phyloP scores from a whole-genome alignment of 108 stramenopile genomes.

The Nannochloropsis gaditana region DNA sequence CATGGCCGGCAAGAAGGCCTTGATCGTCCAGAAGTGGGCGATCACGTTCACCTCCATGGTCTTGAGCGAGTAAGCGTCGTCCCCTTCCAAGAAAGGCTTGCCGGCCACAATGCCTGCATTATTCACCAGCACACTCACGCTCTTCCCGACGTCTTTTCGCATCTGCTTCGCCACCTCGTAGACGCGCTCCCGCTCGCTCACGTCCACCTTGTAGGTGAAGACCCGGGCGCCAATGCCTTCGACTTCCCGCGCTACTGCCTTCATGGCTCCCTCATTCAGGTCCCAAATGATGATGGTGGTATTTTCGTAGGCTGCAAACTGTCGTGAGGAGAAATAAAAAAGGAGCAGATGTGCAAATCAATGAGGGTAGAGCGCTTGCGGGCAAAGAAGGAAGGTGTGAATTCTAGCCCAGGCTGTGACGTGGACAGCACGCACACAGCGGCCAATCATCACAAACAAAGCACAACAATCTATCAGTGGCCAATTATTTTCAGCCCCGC shows the following conservation, averaged over 20 bases:
- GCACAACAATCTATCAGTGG: no score
- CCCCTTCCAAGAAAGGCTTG: conserved; percentile 44
- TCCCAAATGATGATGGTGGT: not conserved
- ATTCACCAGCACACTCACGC: conserved; percentile 40
- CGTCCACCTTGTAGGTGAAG: conserved; percentile 36
- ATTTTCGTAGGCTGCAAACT: not conserved
- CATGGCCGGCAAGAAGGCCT: conserved; percentile 51
- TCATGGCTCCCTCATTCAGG: not conserved
- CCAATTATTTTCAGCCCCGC: conserved; percentile 22
- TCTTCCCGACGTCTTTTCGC: not conserved
- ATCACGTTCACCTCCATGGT: conserved; percentile 48
- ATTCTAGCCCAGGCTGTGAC: no score
- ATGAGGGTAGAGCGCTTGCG: no score
- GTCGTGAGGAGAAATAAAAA: not conserved
- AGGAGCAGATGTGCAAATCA: no score
- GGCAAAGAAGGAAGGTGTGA: no score
- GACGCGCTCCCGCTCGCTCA: conserved; percentile 31
- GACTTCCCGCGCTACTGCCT: not conserved
- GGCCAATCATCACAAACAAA: no score
- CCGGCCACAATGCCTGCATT: conserved; percentile 51
- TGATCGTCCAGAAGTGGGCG: conserved; percentile 45
- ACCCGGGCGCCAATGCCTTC: conserved; percentile 14
- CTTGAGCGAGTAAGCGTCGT: conserved; percentile 22
- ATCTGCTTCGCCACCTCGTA: conserved; percentile 31
- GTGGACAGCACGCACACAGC: no score